Conservation (phyloP, 768 basidiomycete genomes). For the Tylopilus sp. region DNA sequence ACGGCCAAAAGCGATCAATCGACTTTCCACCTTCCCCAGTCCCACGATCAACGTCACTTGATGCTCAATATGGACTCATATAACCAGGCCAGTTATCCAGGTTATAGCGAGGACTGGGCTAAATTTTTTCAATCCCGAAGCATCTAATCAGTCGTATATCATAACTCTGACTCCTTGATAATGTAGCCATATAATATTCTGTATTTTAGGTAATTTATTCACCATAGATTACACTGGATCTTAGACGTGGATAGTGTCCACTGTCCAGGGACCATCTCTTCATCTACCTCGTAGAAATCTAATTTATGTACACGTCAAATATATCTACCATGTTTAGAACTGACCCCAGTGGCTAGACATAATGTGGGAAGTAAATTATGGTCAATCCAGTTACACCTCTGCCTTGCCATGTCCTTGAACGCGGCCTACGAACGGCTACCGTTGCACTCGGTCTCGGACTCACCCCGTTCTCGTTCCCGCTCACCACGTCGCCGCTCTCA, state of each 20-base stretch:
- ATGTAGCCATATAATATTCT: conserved; percentile 9
- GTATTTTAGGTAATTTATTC: conserved; percentile 5
- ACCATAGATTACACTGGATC: not conserved
- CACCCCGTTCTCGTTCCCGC: conserved; percentile 27
- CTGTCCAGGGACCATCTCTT: not conserved
- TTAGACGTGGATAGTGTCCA: not conserved
- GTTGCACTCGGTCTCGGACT: conserved; percentile 41
- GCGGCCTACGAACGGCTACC: conserved; percentile 48
- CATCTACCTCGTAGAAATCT: not conserved
- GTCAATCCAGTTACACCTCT: not conserved
- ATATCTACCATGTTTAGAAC: not conserved
- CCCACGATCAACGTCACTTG: not conserved
- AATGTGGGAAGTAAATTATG: conserved; percentile 1
- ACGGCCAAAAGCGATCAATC: not conserved
- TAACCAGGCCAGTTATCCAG: not conserved
- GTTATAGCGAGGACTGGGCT: not conserved
- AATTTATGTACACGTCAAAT: not conserved
- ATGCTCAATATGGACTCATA: not conserved
- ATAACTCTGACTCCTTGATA: not conserved
- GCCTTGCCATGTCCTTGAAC: conserved; percentile 32
- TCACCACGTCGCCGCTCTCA: conserved; percentile 24
- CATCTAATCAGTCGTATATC: not conserved
- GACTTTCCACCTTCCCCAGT: not conserved
- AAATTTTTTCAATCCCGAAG: not conserved
- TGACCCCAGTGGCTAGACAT: too few species aligned